Base-by-base conservation (phyloP, 1,284 basidiomycete species). In the Cryptococcus neoformans region DNA sequence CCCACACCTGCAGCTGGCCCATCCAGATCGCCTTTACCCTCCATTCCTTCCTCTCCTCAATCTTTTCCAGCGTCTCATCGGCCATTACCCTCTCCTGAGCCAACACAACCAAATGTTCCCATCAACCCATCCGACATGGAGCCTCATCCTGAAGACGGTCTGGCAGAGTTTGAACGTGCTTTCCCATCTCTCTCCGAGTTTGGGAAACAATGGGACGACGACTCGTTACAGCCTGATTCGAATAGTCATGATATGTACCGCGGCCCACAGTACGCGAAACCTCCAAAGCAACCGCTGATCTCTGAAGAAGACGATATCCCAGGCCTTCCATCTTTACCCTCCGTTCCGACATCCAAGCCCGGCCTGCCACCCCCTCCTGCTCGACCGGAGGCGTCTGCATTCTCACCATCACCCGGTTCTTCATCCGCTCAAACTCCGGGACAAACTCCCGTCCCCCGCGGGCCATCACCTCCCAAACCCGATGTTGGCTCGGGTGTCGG, bases 151-250 rank as follows among this genome's bases (percentile, higher is more conserved):
- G 28, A 58, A 12, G 62, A 66, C 44, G 62, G 62, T 12, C 40
- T 70, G 36, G 63, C 59, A 34, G 67, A 70, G 16, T 77, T 77
- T 50, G 68, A 70, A 37, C 63, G 64, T 41, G 60, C 65, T 0
- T 78, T 78, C 59, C 76, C 76, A 0, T 74, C 75, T 2, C 57
- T 78, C 16, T 67, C 62, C 54, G 72, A 75, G 16, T 72, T 78
- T 57, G 71, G 68, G 46, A 73, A 72, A 51, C 70, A 72, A 49
- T 76, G 71, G 55, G 67, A 63, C 37, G 55, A 54, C 5, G 64
- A 67, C 4, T 28, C 28, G 28, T 28, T 28, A 28, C 28, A 28
- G 28, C 44, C n/a, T 4, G 39, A 36, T 3, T 2, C 46, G 14
- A 28, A 44, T 8, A 58, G 21, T 35, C 14, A 14, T 6, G 41